These are phyloP conservation scores for Leucosporidium creatinivorum DNA, from an alignment of 768 basidiomycete species.

Conservation along the genomic window DNA sequence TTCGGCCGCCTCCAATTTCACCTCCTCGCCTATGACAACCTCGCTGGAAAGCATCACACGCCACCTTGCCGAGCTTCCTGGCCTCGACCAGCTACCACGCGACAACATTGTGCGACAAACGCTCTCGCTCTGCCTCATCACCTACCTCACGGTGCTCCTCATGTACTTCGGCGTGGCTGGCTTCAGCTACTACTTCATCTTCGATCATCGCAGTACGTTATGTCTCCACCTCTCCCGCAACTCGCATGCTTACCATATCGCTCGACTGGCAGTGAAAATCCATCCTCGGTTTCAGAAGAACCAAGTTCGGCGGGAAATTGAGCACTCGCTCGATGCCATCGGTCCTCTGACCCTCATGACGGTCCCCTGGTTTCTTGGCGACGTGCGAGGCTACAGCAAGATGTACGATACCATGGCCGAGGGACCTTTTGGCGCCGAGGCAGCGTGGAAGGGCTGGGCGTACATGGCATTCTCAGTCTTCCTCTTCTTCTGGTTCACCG, in stretches of 20 bases:
- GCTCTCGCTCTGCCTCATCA: constrained; percentile 62
- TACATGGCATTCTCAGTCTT: constrained; percentile 35
- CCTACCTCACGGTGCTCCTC: constrained; percentile 68
- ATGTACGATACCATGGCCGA: constrained; percentile 72
- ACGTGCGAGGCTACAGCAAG: constrained; percentile 74
- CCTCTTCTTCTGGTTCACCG: constrained; percentile 72
- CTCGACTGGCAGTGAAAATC: not conserved
- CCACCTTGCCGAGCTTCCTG: constrained; percentile 15
- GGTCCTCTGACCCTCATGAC: constrained; percentile 76
- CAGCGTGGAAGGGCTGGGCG: constrained; percentile 29
- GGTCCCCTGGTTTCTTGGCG: constrained; percentile 86
- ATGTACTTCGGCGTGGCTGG: constrained; percentile 87
- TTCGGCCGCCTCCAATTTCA: constrained; percentile 5
- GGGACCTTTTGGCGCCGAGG: constrained; percentile 44
- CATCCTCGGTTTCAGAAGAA: constrained; percentile 90
- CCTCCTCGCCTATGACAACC: not conserved
- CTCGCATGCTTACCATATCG: not conserved
- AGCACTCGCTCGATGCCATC: constrained; percentile 63
- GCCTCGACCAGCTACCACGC: constrained; percentile 11
- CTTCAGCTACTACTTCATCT: constrained; percentile 73
- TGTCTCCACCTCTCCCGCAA: too few relatives aligned
- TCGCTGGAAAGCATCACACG: not conserved
- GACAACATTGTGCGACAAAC: constrained; percentile 53
- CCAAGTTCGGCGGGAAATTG: constrained; percentile 69
- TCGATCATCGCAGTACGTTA: constrained; percentile 74